Base-by-base conservation (phyloP, 805 yeast species). In the Blastobotrys americana region DNA sequence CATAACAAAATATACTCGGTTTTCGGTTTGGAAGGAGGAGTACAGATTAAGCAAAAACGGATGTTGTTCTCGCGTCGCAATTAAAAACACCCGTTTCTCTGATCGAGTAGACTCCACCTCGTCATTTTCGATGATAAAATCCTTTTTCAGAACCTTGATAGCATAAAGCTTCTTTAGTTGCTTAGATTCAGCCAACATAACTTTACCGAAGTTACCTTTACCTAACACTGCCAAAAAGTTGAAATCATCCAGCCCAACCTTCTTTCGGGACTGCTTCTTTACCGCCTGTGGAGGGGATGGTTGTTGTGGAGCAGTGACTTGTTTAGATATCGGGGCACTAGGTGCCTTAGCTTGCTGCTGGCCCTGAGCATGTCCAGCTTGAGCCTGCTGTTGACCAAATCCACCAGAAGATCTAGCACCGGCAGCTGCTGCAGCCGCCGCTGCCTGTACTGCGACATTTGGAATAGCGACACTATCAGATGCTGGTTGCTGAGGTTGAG, bases 161-260 rank as follows among this genome's bases (percentile, higher is more conserved):
- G 99, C 99, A 68, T 96, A 93, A 45, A 93, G 66, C 45, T 78
- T 76, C 43, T 77, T 76, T n/a, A 22, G 34, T 13, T 39, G 41
- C 60, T 90, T 81, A 13, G 96, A 84, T 66, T 90, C 96, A 1
- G 97, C 97, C 54, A 93, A 74, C 89, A 93, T 86, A 45, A 93
- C 98, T 61, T 93, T 93, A 66, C 99, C 99, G 63, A 93, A 93
- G 64, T 93, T 93, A 68, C 99, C 99, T 63, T 89, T 93, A 56
- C 99, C 99, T 47, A 93, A 73, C 6, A 93, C 98, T 6, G 97
- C 95, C 54, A 93, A 67, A 59, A 93, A 84, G 55, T 86, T 83
- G 73, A 93, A 93, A 65, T 93, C 97, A 63, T 93, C 97, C 46
- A 93, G 73, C 0, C 98, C 97, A 45, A 89, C 61, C 58, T 68